These are phyloP conservation scores for Pulveroboletus sp. DNA, from an alignment of 768 basidiomycete genomes.

Conservation along the genomic window DNA sequence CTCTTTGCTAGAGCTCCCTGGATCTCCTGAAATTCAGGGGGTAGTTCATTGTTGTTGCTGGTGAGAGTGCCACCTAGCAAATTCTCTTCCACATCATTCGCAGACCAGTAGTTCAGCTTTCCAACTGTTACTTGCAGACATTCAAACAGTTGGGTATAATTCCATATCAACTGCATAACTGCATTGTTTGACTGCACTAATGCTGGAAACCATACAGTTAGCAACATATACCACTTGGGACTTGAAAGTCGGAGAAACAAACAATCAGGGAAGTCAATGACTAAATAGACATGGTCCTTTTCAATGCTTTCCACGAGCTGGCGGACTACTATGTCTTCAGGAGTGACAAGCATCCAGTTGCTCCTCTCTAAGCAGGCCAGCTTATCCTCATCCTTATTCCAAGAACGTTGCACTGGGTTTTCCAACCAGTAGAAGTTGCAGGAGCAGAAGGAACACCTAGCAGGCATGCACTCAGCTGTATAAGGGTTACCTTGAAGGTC, in stretches of 20 bases:
- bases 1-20: not conserved
- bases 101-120: not conserved
- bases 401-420: not conserved
- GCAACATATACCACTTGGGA: not conserved
- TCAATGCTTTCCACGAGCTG: not conserved
- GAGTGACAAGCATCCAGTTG: not conserved
- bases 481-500: not conserved
- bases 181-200: not conserved
- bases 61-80: not conserved
- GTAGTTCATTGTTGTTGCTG: not conserved
- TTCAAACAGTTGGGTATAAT: not conserved
- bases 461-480: not conserved
- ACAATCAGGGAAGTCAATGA: not conserved
- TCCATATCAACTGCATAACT: not conserved
- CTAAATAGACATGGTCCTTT: not conserved
- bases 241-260: not conserved
- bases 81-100: not conserved
- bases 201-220: not conserved
- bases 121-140: not conserved
- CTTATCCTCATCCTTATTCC: not conserved
- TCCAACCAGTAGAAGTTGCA: not conserved
- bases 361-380: not conserved
- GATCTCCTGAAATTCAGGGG: not conserved
- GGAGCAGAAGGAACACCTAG: fast-evolving
- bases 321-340: not conserved